Conservation (phyloP, 2,329 filamentous ascomycete genomes). For the Exserohilum turcica region DNA sequence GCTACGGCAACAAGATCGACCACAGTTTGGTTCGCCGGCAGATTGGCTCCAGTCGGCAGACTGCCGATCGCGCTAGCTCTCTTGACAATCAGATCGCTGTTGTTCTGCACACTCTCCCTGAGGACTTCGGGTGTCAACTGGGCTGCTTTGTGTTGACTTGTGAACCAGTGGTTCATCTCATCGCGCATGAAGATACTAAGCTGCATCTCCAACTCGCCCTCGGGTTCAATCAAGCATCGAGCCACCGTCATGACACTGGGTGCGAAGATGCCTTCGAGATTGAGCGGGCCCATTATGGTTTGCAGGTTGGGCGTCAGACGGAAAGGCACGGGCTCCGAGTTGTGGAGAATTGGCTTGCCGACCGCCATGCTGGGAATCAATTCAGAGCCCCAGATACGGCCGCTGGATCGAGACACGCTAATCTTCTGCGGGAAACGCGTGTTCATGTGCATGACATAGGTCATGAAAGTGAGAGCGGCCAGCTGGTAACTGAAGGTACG, state of each 20-base stretch:
- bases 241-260: slow-evolving; percentile 96
- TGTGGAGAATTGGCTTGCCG: slow-evolving; percentile 87
- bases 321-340: slow-evolving; percentile 95
- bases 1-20: slow-evolving; percentile 93
- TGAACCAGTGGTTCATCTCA: slow-evolving; percentile 98
- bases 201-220: slow-evolving; percentile 85
- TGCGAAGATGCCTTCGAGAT: slow-evolving; percentile 95
- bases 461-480: slow-evolving; percentile 95
- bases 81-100: slow-evolving; percentile 91
- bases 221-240: slow-evolving; percentile 85
- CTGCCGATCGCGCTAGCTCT: slow-evolving; percentile 84
- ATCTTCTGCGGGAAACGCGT: slow-evolving; percentile 96
- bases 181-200: slow-evolving; percentile 94
- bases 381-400: slow-evolving; percentile 96
- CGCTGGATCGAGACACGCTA: slow-evolving; percentile 79
- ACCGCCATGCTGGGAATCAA: slow-evolving; percentile 87
- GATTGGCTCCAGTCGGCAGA: slow-evolving; percentile 69
- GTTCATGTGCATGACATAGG: slow-evolving; percentile 96
- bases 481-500: slow-evolving; percentile 96
- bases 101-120: slow-evolving; percentile 78
- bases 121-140: slow-evolving; percentile 66
- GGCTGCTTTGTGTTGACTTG: slow-evolving; percentile 69
- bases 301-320: slow-evolving; percentile 95
- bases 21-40: slow-evolving; percentile 95
- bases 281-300: slow-evolving; percentile 92